Base-by-base conservation (phyloP, 345 rosid genomes). In the Lepidium didymum region DNA sequence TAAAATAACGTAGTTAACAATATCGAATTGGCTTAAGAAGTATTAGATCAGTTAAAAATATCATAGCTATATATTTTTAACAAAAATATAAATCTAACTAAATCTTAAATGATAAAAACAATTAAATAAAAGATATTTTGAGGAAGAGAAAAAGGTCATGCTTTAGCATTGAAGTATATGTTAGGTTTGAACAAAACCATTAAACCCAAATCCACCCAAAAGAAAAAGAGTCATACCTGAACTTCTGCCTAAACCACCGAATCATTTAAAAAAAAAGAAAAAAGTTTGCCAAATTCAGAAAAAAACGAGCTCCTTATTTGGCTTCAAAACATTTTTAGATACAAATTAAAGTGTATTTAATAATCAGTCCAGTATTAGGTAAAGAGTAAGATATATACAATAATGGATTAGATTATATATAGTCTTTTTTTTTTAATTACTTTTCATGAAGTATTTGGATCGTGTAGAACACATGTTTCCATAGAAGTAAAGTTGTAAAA, bases 161-260 rank as follows among this genome's bases (percentile, higher is more conserved):
- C n/a, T 21, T 56, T 16, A 21, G 44, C 51, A 73, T 41, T 41
- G 72, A 42, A 50, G 8, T 59, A 41, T 51, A 52, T 23, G 68
- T 67, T 74, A 74, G 73, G 78, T 53, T 59, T 52, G 73, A 70
- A 67, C 57, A 60, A 60, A 67, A 67, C 63, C 50, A 25, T 54
- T 60, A 18, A 53, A 57, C 37, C 73, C 67, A 45, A 51, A 73
- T 65, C 54, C 53, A 49, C 62, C 54, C 27, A 60, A 65, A 61
- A 12, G 44, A 67, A 67, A 67, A 56, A 44, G 77, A 67, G 63
- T 61, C 73, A 45, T 61, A 74, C 73, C 73, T 61, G 64, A 74
- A 45, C 68, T 37, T 52, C 57, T 60, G 64, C 78, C 78, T 67
- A 67, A 59, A 61, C 68, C 68, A 60, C 73, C 68, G 15, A 64